A percentile compares a stretch with the other conserved stretches of the same genome.
These are phyloP conservation scores for Lactarius indigo DNA, from an alignment of 768 basidiomycete species.

Conservation along the genomic window DNA sequence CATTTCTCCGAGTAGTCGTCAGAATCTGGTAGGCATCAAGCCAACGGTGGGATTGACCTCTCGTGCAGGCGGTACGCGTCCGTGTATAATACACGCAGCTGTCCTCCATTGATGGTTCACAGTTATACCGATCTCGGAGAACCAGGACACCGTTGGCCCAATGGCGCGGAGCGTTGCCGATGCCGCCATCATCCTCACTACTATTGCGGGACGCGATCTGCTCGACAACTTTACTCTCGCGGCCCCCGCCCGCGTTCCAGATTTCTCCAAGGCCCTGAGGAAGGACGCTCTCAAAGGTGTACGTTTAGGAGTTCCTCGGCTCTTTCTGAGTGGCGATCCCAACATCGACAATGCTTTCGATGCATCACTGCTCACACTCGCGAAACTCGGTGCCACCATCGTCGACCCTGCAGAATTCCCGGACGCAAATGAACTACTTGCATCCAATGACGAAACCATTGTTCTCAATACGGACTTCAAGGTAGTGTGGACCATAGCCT, in stretches of 20 bases:
- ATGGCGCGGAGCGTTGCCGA: constrained; percentile 52
- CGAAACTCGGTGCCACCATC: constrained; percentile 45
- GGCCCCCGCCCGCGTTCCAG: constrained; percentile 49
- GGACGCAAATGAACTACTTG: constrained; percentile 45
- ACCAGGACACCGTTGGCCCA: constrained; percentile 61
- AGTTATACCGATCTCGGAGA: constrained; percentile 50
- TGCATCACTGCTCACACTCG: constrained; percentile 37
- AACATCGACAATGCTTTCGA: constrained; percentile 38
- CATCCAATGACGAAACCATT: constrained; percentile 48
- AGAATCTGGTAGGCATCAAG: constrained; percentile 58
- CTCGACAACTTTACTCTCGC: constrained; percentile 41
- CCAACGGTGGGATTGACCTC: constrained; percentile 59
- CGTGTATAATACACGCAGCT: constrained; percentile 1
- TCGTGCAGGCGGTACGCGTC: constrained; percentile 47
- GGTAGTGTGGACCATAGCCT: constrained; percentile 31
- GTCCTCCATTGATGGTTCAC: not conserved
- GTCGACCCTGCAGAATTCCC: constrained; percentile 64
- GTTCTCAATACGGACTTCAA: constrained; percentile 59
- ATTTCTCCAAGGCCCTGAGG: constrained; percentile 53
- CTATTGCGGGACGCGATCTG: constrained; percentile 44
- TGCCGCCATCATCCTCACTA: constrained; percentile 50
- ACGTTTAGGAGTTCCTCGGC: constrained; percentile 45
- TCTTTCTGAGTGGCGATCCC: constrained; percentile 30
- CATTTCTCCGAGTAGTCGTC: constrained; percentile 43
- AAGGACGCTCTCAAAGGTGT: constrained; percentile 44